Evolutionary conservation across 1,284 basidiomycete genomes (phyloP), one percentile per base, ranked within the genome.

Genomic region (Ganoderma boninense): DNA sequence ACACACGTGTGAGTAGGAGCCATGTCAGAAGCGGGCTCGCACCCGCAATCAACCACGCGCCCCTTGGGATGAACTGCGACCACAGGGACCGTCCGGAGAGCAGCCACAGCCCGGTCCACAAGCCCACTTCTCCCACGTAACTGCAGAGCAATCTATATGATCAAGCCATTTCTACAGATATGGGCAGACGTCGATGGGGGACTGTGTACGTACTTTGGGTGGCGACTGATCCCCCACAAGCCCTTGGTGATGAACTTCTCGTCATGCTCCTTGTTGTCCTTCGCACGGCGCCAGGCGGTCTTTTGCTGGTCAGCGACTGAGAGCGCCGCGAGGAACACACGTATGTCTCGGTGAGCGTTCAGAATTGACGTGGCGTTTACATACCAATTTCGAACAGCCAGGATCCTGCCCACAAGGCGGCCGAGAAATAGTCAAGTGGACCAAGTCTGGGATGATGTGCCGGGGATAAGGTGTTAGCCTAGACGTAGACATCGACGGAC

Each of bases 101-200:
- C 7, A 88, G 82, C 84, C 89, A 93, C 38, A 94, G 90, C 13
- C 91, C 91, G 3, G 87, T 86, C 89, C 92, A 94, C 23, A 95
- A 84, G 2, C 90, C 88, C 14, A 95, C 86, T 82, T 95, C 94
- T 32, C 91, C 93, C 44, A 94, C 87, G 79, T 95, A 95, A 82
- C 92, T 93, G 73, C 29, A 61, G 62, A 71, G 65, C 63, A 52
- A 71, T 70, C 68, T 65, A 71, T 71, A 38, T 35, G 60, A 59
- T 70, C 67, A 63, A 59, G 32, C 65, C 67, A 49, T 46, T 46
- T 56, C 56, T 65, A 66, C 67, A 61, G 35, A 62, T n/a, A 56
- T 56, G 43, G 61, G 64, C 38, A 63, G 56, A 62, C 23, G n/a
- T 23, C 4, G 40, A 26, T n/a, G 44, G 56, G 38, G 26, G 43